Base-by-base conservation (phyloP, 495 filamentous ascomycete species). In the Rusavskia elegans region DNA sequence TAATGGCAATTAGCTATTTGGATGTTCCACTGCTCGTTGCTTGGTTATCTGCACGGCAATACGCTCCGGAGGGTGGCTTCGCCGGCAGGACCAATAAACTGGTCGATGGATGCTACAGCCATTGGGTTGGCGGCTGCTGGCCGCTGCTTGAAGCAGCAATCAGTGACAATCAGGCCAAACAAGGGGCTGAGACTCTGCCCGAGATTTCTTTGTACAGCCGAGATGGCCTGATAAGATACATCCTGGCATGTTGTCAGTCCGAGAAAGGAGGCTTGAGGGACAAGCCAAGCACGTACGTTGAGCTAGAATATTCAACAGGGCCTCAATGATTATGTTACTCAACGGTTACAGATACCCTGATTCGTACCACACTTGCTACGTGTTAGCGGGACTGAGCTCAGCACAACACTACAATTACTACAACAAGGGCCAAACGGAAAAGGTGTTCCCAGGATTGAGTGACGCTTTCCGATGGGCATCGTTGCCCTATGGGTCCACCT, bases 81-180 rank as follows among this genome's bases (percentile, higher is more conserved):
- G 78, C 85, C 16, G 92, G 92, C 53, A 79, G 92, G 56, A 95
- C 92, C n/a, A 96, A 97, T 68, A 98, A 98, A 67, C 74, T 98
- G 8, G 89, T 97, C 21, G 92, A 98, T 66, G 92, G 90, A 46
- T 98, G 92, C 64, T 97, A 98, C 67, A 90, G 85, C 65, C 89
- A 94, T 60, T 98, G 92, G 92, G 84, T 95, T 10, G 92, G 93
- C 6, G 85, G 82, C 29, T 96, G 89, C 65, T 98, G 89, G 82
- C 81, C 90, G 37, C 65, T 98, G 54, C 66, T 97, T 52, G 83
- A 95, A 63, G 89, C 86, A n/a, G 82, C 80, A 45, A 66, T 89
- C 37, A 67, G 74, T 52, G 80, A 77, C 4, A 65, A 68, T 39
- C 69, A 67, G 37, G 44, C 54, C 35, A 27, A 51, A n/a, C 11